Percentiles rank a stretch among this genome's conserved stretches.
Evolutionary conservation across 495 filamentous ascomycete species (phyloP).

Genomic region (Penicillium malachiteum): DNA sequence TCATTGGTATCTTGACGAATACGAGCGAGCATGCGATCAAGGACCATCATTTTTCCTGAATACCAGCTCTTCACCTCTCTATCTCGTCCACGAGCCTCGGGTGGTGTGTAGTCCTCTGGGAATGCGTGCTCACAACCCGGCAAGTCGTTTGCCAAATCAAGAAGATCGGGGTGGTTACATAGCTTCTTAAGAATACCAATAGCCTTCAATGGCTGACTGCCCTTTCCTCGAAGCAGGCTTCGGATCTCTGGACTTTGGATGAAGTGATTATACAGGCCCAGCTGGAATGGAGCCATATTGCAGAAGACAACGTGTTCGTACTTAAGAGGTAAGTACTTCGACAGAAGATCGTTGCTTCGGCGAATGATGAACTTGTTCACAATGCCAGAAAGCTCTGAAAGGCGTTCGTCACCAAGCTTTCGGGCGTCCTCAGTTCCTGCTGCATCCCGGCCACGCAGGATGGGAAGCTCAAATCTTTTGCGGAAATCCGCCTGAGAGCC

Average conservation of each 20-base stretch:
- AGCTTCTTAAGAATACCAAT: slow-evolving; percentile 97
- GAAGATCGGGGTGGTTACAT: slow-evolving; percentile 96
- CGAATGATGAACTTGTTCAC: slow-evolving; percentile 99
- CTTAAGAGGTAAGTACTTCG: slow-evolving; percentile 97
- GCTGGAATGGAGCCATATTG: slow-evolving; percentile 88
- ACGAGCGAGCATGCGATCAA: slow-evolving; percentile 96
- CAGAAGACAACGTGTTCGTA: slow-evolving; percentile 99
- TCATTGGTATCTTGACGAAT: slow-evolving; percentile 97
- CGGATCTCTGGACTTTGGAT: slow-evolving; percentile 95
- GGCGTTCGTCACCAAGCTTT: slow-evolving; percentile 79
- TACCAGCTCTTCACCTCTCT: slow-evolving; percentile 95
- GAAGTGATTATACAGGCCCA: slow-evolving; percentile 93
- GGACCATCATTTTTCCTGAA: slow-evolving; percentile 96
- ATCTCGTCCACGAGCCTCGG: slow-evolving; percentile 83
- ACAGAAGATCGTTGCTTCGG: slow-evolving; percentile 95
- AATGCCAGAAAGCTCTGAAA: slow-evolving; percentile 73
- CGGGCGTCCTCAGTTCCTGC: slow-evolving; percentile 81
- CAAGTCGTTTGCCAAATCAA: slow-evolving; percentile 80
- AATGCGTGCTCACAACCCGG: slow-evolving; percentile 81
- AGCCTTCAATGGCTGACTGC: slow-evolving; percentile 92
- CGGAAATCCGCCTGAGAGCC: slow-evolving; percentile 90
- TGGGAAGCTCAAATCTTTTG: slow-evolving; percentile 91
- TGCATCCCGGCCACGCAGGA: slow-evolving; percentile 88
- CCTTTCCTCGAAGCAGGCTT: slow-evolving; percentile 87
- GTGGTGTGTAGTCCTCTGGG: slow-evolving; percentile 86